Evolutionary conservation across 2,329 filamentous ascomycete genomes (phyloP), one percentile per base, ranked within the genome.

Genomic region (Beauveria pseudobassiana): DNA sequence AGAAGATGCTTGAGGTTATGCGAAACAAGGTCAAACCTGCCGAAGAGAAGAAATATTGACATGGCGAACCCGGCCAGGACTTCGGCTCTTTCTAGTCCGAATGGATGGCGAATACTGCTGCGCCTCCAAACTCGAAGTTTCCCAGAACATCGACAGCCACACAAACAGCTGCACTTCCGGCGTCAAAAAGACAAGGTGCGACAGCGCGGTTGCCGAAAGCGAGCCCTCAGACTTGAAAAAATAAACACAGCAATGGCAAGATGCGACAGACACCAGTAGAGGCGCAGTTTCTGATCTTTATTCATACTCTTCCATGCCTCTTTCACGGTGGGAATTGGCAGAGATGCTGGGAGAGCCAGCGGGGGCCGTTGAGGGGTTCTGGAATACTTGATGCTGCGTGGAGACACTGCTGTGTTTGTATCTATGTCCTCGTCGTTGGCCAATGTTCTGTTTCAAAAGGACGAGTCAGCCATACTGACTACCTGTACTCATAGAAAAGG

Each of bases 91-190:
- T 97, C 91, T 26, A 99, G 83, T 3, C 88, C 93, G 71, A 99
- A 99, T 0, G 95, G 95, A 75, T 99, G 92, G 26, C 93, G 87
- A 68, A 99, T 89, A 67, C 88, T 96, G 67, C 90, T 93, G 52
- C 93, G 85, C 66, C 91, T 91, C 95, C 95, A 99, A 46, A 98
- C 93, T 99, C 95, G 69, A 99, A 99, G 73, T 99, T 99, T 57
- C 90, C 87, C 53, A 97, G 84, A 1, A 98, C 90, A 71, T 99
- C 95, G 52, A 98, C 93, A 14, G 86, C 87, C 3, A 96, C 92
- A 73, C 93, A 98, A 5, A 98, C 85, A 53, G 93, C 87, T 5
- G 95, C 95, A 40, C 92, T 95, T 1, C 96, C 85, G 9, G 95
- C 93, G 72, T 99, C 95, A 73, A 97, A 99, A 98, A 90, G 63